phyloP scores from a whole-genome alignment of 2,329 filamentous ascomycete genomes.

The Fusarium irregulare region DNA sequence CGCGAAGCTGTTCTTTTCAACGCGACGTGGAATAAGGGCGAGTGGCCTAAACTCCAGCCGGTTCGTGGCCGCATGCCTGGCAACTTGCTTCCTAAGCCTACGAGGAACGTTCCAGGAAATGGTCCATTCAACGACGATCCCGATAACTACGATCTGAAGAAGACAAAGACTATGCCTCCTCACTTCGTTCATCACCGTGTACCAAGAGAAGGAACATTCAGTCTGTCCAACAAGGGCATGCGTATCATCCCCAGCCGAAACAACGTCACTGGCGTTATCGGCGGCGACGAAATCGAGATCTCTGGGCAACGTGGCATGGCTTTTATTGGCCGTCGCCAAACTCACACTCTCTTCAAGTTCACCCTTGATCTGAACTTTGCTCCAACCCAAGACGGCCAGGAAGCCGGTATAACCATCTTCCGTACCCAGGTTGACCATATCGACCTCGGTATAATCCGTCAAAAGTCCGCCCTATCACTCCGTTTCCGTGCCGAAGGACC shows the following conservation, averaged over 20 bases:
- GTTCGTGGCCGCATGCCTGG: constrained; percentile 50
- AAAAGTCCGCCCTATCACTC: constrained; percentile 8
- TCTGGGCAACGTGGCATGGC: constrained; percentile 19
- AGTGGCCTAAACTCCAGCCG: constrained; percentile 59
- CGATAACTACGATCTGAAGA: constrained; percentile 10
- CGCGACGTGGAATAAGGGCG: constrained; percentile 60
- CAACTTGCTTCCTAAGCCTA: constrained; percentile 13
- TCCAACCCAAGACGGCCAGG: constrained; percentile 1
- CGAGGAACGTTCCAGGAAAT: background rate
- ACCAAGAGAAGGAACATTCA: background rate
- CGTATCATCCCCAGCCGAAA: constrained; percentile 16
- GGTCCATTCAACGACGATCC: constrained; percentile 24
- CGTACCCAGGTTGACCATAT: constrained; percentile 34
- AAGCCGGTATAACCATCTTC: constrained; percentile 26
- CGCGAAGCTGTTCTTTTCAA: constrained; percentile 59
- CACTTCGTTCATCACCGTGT: constrained; percentile 27
- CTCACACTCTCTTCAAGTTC: constrained; percentile 24
- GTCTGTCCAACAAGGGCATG: constrained; percentile 5
- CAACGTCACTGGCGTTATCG: constrained; percentile 2
- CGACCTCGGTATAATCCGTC: constrained; percentile 17
- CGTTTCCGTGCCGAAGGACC: constrained; percentile 22
- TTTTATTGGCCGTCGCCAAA: constrained; percentile 27
- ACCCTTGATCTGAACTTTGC: constrained; percentile 20
- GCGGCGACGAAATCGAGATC: constrained; percentile 12
- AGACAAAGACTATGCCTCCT: background rate